Evolutionary conservation across 441 rosid genomes (phyloP), one percentile per base, ranked within the genome.

Genomic region (Adansonia rubrostipa): DNA sequence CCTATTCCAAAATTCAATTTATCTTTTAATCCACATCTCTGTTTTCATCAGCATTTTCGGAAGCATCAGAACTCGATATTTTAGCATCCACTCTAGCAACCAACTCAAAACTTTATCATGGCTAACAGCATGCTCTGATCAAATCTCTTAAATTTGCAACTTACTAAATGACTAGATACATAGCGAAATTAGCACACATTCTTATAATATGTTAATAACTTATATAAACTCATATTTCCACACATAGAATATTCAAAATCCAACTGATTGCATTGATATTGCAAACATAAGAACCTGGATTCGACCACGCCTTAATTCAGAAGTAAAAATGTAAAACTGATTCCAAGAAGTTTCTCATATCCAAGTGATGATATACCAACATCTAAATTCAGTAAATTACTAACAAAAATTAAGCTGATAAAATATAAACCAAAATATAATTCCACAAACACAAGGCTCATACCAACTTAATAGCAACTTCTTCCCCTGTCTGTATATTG

Each of bases 401-500:
- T 15, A 71, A 71, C 45, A 71, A 71, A 70, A 51, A 51, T 51
- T 45, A 66, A 51, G 42, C 15, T 8, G 17, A 36, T 9, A 13
- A 11, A 62, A 70, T 48, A 28, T 5, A 3, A 19, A 58, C 4
- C 13, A 73, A 58, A 58, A 19, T 11, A 11, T n/a, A 57, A 57
- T 56, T 71, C 48, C 63, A 19, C n/a, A 73, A 60, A 61, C 50
- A 9, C 8, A 63, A 63, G n/a, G 47, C 71, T 15, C 61, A 28
- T 82, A 89, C 92, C 89, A 87, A 71, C 83, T 89, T 89, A 56
- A 89, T 84, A 17, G 87, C 92, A 65, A 86, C 89, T 82, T 89
- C 92, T 66, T 89, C 92, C 62, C 90, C 89, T 33, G 82, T 89
- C 78, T 87, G 87, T 14, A 86, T 66, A 85, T 86, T 85, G 50